These are phyloP conservation scores for Ascochyta pisi DNA, from an alignment of 2,329 filamentous ascomycete species.

Conservation along the genomic window DNA sequence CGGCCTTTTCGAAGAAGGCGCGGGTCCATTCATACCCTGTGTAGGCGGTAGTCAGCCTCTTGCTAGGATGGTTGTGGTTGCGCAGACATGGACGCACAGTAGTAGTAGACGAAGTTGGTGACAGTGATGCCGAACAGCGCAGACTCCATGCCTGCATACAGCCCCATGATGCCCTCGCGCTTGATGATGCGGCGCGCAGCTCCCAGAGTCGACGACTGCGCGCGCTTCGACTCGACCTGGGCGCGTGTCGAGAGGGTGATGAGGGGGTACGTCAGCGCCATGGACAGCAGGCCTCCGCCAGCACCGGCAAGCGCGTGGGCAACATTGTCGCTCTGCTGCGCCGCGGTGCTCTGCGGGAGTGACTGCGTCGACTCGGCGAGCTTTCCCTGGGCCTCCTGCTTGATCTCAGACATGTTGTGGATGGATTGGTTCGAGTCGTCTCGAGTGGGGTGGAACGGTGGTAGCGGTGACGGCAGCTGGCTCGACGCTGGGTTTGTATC, in stretches of 20 bases:
- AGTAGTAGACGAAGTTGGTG: conserved; percentile 99
- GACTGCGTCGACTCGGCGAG: conserved; percentile 44
- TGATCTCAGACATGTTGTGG: conserved; percentile 38
- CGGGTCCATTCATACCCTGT: conserved; percentile 95
- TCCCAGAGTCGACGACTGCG: conserved; percentile 81
- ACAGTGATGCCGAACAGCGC: conserved; percentile 97
- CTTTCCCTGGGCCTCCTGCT: conserved; percentile 43
- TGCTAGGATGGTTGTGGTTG: not conserved
- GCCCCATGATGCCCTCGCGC: conserved; percentile 84
- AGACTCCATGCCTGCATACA: conserved; percentile 92
- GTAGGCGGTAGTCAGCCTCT: conserved; percentile 12
- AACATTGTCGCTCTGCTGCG: conserved; percentile 94
- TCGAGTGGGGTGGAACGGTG: not conserved
- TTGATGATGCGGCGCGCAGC: conserved; percentile 87
- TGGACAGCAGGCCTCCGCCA: conserved; percentile 91
- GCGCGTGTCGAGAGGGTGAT: conserved; percentile 97
- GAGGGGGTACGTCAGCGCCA: conserved; percentile 93
- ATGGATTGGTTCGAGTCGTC: not conserved
- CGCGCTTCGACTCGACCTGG: conserved; percentile 95
- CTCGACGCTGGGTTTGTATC: not conserved
- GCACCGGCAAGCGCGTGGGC: conserved; percentile 92
- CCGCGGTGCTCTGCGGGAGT: conserved; percentile 64
- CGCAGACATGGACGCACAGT: conserved; percentile 63
- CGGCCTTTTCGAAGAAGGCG: conserved; percentile 80
- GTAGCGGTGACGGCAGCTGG: not conserved